These are phyloP conservation scores for Gossypium stocksii DNA, from an alignment of 345 rosid genomes.

Conservation along the genomic window DNA sequence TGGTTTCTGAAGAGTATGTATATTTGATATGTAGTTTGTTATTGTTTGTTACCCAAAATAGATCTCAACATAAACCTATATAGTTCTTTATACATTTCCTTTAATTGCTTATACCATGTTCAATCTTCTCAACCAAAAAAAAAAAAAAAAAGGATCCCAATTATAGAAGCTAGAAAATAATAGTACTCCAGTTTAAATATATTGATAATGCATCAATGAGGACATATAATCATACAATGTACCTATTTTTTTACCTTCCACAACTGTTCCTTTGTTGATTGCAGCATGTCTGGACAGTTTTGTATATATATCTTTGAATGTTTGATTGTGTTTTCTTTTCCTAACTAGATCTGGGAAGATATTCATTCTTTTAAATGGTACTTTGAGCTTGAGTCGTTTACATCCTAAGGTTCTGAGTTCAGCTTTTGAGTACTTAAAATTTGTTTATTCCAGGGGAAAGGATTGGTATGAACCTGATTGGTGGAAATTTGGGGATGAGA, in stretches of 20 bases:
- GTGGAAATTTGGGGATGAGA: conserved; percentile 95
- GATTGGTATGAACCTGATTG: conserved; percentile 97
- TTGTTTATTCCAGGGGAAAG: conserved; percentile 59
- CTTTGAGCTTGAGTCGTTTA: background rate
- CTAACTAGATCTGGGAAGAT: background rate
- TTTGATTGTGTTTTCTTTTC: conserved; percentile 1
- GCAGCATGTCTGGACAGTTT: background rate
- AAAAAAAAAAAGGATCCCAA: conserved; percentile 10
- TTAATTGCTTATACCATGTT: background rate
- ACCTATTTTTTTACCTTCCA: background rate
- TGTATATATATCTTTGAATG: background rate
- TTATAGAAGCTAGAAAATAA: background rate
- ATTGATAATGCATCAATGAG: background rate
- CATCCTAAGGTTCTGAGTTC: conserved; percentile 8
- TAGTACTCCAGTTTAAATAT: background rate
- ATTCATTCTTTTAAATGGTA: background rate
- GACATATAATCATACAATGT: background rate
- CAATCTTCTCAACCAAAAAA: background rate
- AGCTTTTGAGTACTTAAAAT: conserved; percentile 10
- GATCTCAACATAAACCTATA: background rate
- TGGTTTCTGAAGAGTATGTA: conserved; percentile 63
- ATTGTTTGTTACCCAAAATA: background rate
- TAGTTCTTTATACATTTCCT: background rate
- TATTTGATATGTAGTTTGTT: conserved; percentile 11
- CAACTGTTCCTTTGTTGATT: background rate